phyloP scores from a whole-genome alignment of 148 eudicot species.

The Tetragonia tetragonoides region DNA sequence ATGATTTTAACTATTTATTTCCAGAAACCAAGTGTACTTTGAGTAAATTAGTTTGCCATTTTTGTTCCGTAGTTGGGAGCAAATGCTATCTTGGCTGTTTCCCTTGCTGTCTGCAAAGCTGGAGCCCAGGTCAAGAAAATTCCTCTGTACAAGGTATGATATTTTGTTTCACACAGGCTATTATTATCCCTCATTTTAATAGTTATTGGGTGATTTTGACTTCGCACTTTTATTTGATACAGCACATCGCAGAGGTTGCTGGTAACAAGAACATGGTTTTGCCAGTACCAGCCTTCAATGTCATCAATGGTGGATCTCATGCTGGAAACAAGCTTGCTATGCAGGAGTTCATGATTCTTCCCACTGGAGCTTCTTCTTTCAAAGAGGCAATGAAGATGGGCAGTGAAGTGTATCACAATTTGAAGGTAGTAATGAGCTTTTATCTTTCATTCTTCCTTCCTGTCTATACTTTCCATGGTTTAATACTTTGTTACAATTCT shows the following conservation, averaged over 20 bases:
- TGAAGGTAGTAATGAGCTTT: constrained; percentile 55
- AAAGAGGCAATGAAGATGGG: constrained; percentile 99
- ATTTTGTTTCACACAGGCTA: neutral
- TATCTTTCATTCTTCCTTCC: neutral
- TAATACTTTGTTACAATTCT: neutral
- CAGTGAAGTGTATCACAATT: constrained; percentile 84
- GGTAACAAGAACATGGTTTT: constrained; percentile 91
- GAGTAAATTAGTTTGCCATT: neutral
- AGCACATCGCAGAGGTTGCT: constrained; percentile 94
- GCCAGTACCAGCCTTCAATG: constrained; percentile 99
- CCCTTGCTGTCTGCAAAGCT: constrained; percentile 97
- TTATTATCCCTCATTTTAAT: too few species aligned
- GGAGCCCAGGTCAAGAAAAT: constrained; percentile 75
- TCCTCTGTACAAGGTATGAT: constrained; percentile 80
- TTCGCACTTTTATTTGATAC: constrained; percentile 20
- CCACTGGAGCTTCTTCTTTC: constrained; percentile 80
- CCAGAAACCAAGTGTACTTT: neutral
- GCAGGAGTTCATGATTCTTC: constrained; percentile 99
- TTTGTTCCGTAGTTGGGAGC: constrained; percentile 72
- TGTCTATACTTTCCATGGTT: neutral
- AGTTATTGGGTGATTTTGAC: neutral
- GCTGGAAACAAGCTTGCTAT: constrained; percentile 99
- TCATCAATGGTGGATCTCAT: constrained; percentile 98
- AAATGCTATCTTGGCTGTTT: constrained; percentile 93
- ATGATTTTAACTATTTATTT: too few species aligned